Conservation (phyloP, 2,329 filamentous ascomycete genomes). For the Diaporthe velutina region DNA sequence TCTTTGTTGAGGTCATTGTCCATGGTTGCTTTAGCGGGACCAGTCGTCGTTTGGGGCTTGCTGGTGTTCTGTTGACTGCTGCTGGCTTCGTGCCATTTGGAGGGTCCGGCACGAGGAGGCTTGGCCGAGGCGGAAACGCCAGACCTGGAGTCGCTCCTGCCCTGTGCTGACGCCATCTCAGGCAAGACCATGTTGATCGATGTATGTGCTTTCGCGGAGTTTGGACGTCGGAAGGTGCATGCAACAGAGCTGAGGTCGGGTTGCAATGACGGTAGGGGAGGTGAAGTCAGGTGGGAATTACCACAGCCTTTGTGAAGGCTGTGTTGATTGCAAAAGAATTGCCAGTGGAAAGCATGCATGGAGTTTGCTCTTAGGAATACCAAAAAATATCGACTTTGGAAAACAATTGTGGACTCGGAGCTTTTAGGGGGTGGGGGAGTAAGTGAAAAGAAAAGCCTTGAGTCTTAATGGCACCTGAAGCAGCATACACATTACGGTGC, state of each 20-base stretch:
- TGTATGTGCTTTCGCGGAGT: not conserved
- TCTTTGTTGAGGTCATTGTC: not conserved
- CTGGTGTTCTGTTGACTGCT: not conserved
- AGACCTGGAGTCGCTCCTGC: not conserved
- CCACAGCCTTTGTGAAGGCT: not conserved
- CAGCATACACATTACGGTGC: not conserved
- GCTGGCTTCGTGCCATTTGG: not conserved
- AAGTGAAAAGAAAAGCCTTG: not conserved
- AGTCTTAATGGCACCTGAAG: not conserved
- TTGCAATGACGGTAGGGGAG: no score
- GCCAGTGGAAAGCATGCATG: not conserved
- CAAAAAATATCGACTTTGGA: not conserved
- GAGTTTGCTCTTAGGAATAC: not conserved
- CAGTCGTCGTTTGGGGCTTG: not conserved
- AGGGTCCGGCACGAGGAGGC: not conserved
- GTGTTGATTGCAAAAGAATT: not conserved
- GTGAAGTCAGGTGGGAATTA: not conserved
- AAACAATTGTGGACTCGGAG: not conserved
- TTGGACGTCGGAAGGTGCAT: not conserved
- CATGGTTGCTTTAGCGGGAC: not conserved
- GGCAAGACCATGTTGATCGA: not conserved
- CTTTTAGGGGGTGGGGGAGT: not conserved
- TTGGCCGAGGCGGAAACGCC: not conserved
- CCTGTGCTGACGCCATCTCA: not conserved
- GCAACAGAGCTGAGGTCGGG: not conserved